Conservation (phyloP, 257 asterid species). For the Sherardia arvensis region DNA sequence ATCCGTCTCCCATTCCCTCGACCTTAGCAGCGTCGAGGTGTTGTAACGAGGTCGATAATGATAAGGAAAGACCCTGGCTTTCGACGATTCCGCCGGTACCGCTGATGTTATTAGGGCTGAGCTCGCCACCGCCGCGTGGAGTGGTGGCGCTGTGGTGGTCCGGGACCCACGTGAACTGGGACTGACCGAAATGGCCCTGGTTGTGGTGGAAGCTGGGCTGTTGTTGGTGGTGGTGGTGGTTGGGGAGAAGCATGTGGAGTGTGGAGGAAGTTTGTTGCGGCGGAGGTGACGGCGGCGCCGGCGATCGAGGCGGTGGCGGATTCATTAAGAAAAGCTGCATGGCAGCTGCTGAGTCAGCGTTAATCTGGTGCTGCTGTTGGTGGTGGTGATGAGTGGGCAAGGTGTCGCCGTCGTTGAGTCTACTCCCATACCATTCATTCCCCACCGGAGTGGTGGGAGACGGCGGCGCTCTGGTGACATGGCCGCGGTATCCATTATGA, state of each 20-base stretch:
- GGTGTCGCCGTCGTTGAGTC: slow-evolving; percentile 27
- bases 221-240: slow-evolving; percentile 28
- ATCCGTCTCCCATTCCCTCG: slow-evolving; percentile 60
- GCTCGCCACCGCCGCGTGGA: slow-evolving; percentile 11
- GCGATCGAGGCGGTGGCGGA: slow-evolving; percentile 56
- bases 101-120: slow-evolving; percentile 41
- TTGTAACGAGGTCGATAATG: slow-evolving; percentile 67
- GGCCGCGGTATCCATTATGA: slow-evolving; percentile 37
- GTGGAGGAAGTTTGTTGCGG: slow-evolving; percentile 35
- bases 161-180: slow-evolving; percentile 60
- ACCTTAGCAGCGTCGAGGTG: slow-evolving; percentile 65
- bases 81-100: slow-evolving; percentile 31
- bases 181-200: slow-evolving; percentile 29
- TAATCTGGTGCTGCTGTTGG: slow-evolving; percentile 23
- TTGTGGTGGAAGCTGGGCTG: slow-evolving; percentile 10
- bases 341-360: slow-evolving; percentile 70
- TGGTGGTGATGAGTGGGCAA: slow-evolving; percentile 6
- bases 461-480: slow-evolving; percentile 7
- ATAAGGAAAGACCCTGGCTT: slow-evolving; percentile 81
- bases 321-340: slow-evolving; percentile 94
- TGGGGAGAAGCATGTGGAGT: slow-evolving; percentile 72
- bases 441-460: slow-evolving; percentile 21
- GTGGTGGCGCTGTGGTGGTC: slow-evolving; percentile 9
- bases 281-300: slow-evolving; percentile 41
- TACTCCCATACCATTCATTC: slow-evolving; percentile 44